Evolutionary conservation across 345 rosid species (phyloP), one percentile per base, ranked within the genome.

Genomic region (Citrus mangshanensis): DNA sequence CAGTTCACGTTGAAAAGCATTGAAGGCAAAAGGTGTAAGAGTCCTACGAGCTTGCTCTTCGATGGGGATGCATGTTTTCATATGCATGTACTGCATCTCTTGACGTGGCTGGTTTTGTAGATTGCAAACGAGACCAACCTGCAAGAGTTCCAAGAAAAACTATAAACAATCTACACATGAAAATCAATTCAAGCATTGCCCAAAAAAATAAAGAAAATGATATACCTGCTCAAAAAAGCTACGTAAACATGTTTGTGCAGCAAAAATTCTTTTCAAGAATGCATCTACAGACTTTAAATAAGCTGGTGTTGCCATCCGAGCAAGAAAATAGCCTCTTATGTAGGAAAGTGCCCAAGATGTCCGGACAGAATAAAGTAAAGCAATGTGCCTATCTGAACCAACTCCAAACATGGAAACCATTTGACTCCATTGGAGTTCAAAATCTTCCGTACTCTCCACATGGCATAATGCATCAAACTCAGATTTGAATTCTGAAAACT

Each of bases 341-440:
- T 80, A 81, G 16, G 86, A 74, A 32, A 79, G 46, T 4, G 85
- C 88, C 88, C 88, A 88, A 67, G 70, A 77, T 49, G 78, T 32
- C 49, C 81, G 74, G 30, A 74, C n/a, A 71, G 88, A 78, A 76
- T 78, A 81, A 32, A 88, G 88, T 51, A 85, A 78, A 67, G 76
- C 49, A 22, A 85, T 51, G 59, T 85, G 88, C 74, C 82, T 88
- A 77, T 88, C 88, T 54, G 86, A 85, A 73, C 83, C 70, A 9
- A 88, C 85, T 64, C 87, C 87, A 81, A 84, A 85, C 82, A 82
- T 80, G 58, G 85, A 81, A 70, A 85, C 83, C 83, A 88, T 76
- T 74, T 72, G 84, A 66, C 75, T 82, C 88, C 90, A 84, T 69
- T 80, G 85, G 66, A 75, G 78, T 67, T 88, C 88, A 74, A 88